These are phyloP conservation scores for Phialocephala sp. DNA, from an alignment of 2,329 filamentous ascomycete genomes.

Conservation along the genomic window DNA sequence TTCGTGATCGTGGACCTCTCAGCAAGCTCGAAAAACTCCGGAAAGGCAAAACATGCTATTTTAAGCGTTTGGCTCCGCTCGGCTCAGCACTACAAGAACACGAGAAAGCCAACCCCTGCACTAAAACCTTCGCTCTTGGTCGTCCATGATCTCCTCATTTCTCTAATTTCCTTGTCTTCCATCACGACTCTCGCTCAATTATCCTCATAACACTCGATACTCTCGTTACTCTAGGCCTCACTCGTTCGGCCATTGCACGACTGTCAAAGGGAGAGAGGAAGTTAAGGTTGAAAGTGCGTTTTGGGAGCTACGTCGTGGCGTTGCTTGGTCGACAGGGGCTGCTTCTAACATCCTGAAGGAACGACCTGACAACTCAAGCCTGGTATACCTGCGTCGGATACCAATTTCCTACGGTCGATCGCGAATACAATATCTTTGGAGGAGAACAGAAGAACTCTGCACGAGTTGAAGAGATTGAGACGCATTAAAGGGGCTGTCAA, in stretches of 20 bases:
- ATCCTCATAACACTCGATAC: slow-evolving; percentile 13
- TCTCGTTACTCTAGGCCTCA: slow-evolving; percentile 33
- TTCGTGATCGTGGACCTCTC: slow-evolving; percentile 8
- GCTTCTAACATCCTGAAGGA: slow-evolving; percentile 17
- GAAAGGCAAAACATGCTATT: slow-evolving; percentile 7
- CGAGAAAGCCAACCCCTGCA: slow-evolving; percentile 15
- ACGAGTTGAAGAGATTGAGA: slow-evolving; percentile 10
- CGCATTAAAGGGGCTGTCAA: slow-evolving; percentile 30
- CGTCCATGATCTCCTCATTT: slow-evolving; percentile 17
- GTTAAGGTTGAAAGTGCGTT: slow-evolving; percentile 15
- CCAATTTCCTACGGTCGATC: background rate
- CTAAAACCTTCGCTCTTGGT: slow-evolving; percentile 7
- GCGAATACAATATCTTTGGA: background rate
- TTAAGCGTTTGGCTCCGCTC: slow-evolving; percentile 3
- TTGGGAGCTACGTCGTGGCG: slow-evolving; percentile 18
- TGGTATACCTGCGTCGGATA: background rate
- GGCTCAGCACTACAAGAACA: slow-evolving; percentile 2
- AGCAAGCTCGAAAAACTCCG: background rate
- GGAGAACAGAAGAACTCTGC: background rate
- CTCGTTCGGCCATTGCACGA: slow-evolving; percentile 35
- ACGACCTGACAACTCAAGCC: background rate
- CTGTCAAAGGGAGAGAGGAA: slow-evolving; percentile 3
- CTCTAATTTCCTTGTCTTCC: slow-evolving; percentile 9
- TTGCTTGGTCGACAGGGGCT: slow-evolving; percentile 25
- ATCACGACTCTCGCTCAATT: background rate